Base-by-base conservation (phyloP, 2,329 filamentous ascomycete genomes). In the Penicillium janthinellum region DNA sequence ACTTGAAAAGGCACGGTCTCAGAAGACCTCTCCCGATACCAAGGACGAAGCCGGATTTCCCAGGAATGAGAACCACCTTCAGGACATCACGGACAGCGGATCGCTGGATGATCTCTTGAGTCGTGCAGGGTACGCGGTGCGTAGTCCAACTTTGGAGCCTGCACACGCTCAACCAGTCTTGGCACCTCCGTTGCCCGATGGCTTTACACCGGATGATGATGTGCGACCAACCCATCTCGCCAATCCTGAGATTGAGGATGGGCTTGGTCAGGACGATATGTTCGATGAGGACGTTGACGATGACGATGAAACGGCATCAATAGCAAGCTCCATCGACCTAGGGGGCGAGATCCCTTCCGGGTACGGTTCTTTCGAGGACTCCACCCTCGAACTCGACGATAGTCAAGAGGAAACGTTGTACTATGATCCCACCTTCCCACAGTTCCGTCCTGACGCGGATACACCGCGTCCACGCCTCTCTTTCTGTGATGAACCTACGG, bases 341-440 rank as follows among this genome's bases (percentile, higher is more conserved):
- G 62, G 59, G 17, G 58, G 54, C 31, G 41, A 59, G 31, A 17
- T 53, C 10, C 38, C 5, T 11, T 61, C 54, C 5, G 62, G 61
- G 12, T 44, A 42, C 17, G 55, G 15, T 8, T 55, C 57, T 20
- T 57, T 49, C 15, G 50, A 54, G 15, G 56, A 54, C 7, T 45
- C 42, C 31, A 52, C 51, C 14, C 44, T n/a, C 11, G 55, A 48
- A 42, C 37, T 44, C 8, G 50, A 49, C 11, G 50, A 47, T 5
- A 50, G 20, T 5, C 28, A 55, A 45, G 51, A 63, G 0, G 35
- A 49, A 42, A 20, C 51, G 7, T 50, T 37, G 5, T 55, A 66
- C 35, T 69, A 69, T 53, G 79, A 82, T 60, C 78, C 80, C 28
- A 81, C 79, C 7, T 73, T 82, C 4, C 79, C 80, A 20, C 80